Percentiles rank a stretch among this genome's conserved stretches.
Conservation (phyloP, 352 stramenopile genomes). For the Pythium periplocum region DNA sequence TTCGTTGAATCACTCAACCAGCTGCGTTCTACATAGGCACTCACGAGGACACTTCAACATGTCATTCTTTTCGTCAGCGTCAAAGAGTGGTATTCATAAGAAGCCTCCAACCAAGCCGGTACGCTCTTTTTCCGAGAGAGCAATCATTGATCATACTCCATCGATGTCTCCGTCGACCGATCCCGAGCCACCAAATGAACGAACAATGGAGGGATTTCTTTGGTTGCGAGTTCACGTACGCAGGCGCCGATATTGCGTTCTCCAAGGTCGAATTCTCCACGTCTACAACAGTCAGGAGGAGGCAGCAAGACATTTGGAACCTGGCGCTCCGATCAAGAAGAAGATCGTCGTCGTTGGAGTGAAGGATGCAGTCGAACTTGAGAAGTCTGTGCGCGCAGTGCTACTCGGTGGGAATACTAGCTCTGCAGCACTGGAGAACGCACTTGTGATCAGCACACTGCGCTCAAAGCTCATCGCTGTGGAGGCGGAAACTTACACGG, state of each 20-base stretch:
- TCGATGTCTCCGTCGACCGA: neutral
- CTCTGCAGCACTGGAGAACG: conserved; percentile 34
- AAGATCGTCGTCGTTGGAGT: conserved; percentile 56
- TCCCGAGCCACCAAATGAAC: neutral
- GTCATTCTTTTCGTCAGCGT: conserved; percentile 15
- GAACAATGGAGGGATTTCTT: conserved; percentile 54
- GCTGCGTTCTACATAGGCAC: no score
- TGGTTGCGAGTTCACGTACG: conserved; percentile 51
- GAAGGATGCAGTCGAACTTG: conserved; percentile 56
- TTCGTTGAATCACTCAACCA: no score
- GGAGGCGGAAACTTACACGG: conserved; percentile 63
- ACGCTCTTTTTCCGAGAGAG: conserved; percentile 1
- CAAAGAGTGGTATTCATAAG: conserved; percentile 1
- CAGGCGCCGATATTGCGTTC: conserved; percentile 65
- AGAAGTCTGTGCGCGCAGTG: conserved; percentile 38
- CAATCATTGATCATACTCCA: neutral
- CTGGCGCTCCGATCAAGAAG: conserved; percentile 32
- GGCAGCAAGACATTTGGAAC: conserved; percentile 6
- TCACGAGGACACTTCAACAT: conserved; percentile 1
- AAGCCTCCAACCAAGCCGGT: conserved; percentile 1
- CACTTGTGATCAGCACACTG: conserved; percentile 56
- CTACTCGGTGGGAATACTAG: conserved; percentile 32
- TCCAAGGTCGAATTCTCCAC: conserved; percentile 44
- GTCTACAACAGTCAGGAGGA: conserved; percentile 63
- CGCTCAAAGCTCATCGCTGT: conserved; percentile 69